A percentile compares a stretch with the other conserved stretches of the same genome.
Evolutionary conservation across 1,139 yeast species (phyloP).

Genomic region (Blastobotrys capitulatus): DNA sequence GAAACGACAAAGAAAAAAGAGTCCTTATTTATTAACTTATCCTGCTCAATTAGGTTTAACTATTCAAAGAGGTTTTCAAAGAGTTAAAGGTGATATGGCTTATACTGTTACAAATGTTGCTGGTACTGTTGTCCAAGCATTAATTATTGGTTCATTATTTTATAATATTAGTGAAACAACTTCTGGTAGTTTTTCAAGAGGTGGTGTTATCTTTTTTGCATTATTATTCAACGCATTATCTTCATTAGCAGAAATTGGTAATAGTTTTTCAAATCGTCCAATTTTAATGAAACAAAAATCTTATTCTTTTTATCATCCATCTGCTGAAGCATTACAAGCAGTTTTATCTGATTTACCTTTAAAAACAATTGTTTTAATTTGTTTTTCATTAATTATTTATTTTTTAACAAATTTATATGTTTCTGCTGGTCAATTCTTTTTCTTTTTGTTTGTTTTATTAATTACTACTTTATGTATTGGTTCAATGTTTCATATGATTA

Average conservation of each 20-base stretch:
- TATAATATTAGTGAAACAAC: conserved; percentile 46
- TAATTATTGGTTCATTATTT: conserved; percentile 52
- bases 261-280: conserved; percentile 52
- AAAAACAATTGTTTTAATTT: conserved; percentile 42
- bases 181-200: conserved; percentile 50
- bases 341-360: conserved; percentile 55
- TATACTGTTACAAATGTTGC: conserved; percentile 45
- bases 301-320: conserved; percentile 58
- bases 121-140: conserved; percentile 48
- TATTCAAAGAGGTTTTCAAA: conserved; percentile 49
- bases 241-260: conserved; percentile 53
- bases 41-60: conserved; percentile 41
- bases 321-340: conserved; percentile 61
- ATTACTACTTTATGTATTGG: conserved; percentile 48
- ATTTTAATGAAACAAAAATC: conserved; percentile 57
- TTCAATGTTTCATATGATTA: conserved; percentile 55
- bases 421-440: conserved; percentile 58
- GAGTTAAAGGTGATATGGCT: conserved; percentile 51
- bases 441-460: conserved; percentile 46
- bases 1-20: conserved; percentile 40
- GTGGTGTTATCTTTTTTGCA: conserved; percentile 54
- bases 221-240: conserved; percentile 52
- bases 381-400: conserved; percentile 47
- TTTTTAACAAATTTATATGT: conserved; percentile 54
- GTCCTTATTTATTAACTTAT: conserved; percentile 45